Evolutionary conservation across 169 alveolate species (phyloP).

Genomic region (Eimeria maxima): DNA sequence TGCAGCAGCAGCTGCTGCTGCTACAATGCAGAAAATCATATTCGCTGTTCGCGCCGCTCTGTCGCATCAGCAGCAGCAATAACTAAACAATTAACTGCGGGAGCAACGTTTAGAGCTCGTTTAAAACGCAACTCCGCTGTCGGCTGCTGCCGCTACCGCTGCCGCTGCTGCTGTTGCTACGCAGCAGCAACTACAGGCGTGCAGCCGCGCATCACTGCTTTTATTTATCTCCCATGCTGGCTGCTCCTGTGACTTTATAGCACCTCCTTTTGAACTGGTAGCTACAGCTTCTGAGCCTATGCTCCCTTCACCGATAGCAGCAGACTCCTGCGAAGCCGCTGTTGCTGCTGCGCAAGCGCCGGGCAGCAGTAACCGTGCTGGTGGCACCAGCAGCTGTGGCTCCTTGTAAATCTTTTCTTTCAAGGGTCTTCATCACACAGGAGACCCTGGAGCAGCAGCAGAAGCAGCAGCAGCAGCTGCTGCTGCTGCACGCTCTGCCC

Average conservation of each 20-base stretch:
- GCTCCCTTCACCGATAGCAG: not conserved
- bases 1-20: slow-evolving; percentile 18
- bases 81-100: not conserved
- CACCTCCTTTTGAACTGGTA: slow-evolving; percentile 39
- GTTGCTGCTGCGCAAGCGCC: slow-evolving; percentile 53
- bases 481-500: slow-evolving; percentile 56
- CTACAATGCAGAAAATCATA: not conserved
- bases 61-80: not conserved
- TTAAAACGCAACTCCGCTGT: not conserved
- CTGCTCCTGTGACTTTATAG: slow-evolving; percentile 24
- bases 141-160: slow-evolving; percentile 7
- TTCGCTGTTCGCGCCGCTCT: not conserved
- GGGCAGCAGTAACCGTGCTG: slow-evolving; percentile 64
- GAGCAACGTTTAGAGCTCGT: not conserved
- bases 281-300: slow-evolving; percentile 4
- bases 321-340: slow-evolving; percentile 23
- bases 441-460: slow-evolving; percentile 49
- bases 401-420: not conserved
- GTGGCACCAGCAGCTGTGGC: slow-evolving; percentile 33
- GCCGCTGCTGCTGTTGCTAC: slow-evolving; percentile 13
- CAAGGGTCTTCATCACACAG: slow-evolving; percentile 11
- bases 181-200: slow-evolving; percentile 45
- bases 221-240: not conserved
- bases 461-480: slow-evolving; percentile 63
- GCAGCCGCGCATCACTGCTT: slow-evolving; percentile 45